These are phyloP conservation scores for Holtermanniella nyarrowii DNA, from an alignment of 768 basidiomycete species.

Conservation along the genomic window DNA sequence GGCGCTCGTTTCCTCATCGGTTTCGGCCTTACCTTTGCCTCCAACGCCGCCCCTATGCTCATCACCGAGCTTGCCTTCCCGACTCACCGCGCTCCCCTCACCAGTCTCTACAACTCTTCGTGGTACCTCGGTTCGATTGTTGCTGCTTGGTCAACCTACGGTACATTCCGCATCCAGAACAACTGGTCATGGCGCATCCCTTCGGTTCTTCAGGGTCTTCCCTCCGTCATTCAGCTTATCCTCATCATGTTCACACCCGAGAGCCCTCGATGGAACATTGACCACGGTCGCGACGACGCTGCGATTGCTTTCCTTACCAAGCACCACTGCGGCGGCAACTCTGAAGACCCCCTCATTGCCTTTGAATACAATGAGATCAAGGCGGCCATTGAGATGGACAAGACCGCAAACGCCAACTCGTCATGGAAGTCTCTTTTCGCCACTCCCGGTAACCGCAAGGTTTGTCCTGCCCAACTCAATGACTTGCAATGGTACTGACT, in stretches of 20 bases:
- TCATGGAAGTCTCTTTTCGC: constrained; percentile 51
- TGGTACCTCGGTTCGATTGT: constrained; percentile 65
- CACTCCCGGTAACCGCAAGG: constrained; percentile 57
- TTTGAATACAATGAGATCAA: constrained; percentile 50
- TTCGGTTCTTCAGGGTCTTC: constrained; percentile 29
- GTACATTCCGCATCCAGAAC: constrained; percentile 50
- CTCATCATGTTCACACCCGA: constrained; percentile 66
- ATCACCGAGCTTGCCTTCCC: constrained; percentile 82
- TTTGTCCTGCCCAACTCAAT: not conserved
- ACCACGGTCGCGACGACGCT: constrained; percentile 58
- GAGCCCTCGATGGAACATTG: constrained; percentile 71
- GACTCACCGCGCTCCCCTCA: constrained; percentile 65
- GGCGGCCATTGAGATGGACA: constrained; percentile 56
- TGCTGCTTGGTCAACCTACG: constrained; percentile 40
- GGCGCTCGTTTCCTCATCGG: constrained; percentile 43
- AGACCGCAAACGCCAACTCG: constrained; percentile 45
- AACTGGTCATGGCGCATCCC: constrained; percentile 55
- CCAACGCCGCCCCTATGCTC: constrained; percentile 68
- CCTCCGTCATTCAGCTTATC: constrained; percentile 40
- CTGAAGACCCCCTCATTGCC: constrained; percentile 44
- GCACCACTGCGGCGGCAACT: constrained; percentile 70
- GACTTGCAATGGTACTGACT: not conserved
- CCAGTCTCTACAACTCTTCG: constrained; percentile 49
- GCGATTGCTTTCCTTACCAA: constrained; percentile 62
- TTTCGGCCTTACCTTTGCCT: constrained; percentile 52